Evolutionary conservation across 169 alveolate species (phyloP).

Genomic region (Plasmodium ovale): DNA sequence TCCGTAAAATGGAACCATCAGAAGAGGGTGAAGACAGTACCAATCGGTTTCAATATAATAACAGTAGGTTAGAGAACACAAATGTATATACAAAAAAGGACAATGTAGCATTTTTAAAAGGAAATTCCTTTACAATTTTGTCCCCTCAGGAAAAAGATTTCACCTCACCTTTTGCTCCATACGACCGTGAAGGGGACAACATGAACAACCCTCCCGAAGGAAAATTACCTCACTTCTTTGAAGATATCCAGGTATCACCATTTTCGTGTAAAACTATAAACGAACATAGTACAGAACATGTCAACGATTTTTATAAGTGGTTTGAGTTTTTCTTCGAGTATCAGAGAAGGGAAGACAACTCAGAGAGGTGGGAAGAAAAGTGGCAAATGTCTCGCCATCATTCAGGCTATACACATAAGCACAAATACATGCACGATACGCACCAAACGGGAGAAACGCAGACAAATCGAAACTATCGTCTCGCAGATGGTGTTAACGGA

Average conservation of each 20-base stretch:
- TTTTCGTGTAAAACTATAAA: constrained; percentile 53
- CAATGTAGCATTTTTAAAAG: too few relatives aligned
- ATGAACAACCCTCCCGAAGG: neutral
- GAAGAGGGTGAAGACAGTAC: neutral
- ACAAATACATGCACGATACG: too few relatives aligned
- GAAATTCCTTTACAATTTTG: too few relatives aligned
- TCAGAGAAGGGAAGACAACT: too few relatives aligned
- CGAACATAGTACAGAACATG: constrained; percentile 25
- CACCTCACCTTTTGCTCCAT: too few relatives aligned
- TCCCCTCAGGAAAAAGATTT: too few relatives aligned
- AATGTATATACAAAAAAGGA: neutral
- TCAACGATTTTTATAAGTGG: constrained; percentile 56
- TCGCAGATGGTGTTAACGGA: neutral
- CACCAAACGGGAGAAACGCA: neutral
- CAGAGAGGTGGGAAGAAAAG: too few relatives aligned
- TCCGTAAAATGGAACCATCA: constrained; percentile 25
- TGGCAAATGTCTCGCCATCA: too few relatives aligned
- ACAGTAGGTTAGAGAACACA: too few relatives aligned
- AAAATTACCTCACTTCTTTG: neutral
- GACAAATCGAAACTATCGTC: neutral
- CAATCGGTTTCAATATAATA: too few relatives aligned
- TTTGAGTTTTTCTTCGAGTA: constrained; percentile 61
- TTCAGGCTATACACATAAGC: too few relatives aligned
- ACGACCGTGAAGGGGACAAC: neutral
- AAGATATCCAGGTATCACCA: constrained; percentile 61